Conservation (phyloP, 495 filamentous ascomycete genomes). For the Aspergillus nidulans region DNA sequence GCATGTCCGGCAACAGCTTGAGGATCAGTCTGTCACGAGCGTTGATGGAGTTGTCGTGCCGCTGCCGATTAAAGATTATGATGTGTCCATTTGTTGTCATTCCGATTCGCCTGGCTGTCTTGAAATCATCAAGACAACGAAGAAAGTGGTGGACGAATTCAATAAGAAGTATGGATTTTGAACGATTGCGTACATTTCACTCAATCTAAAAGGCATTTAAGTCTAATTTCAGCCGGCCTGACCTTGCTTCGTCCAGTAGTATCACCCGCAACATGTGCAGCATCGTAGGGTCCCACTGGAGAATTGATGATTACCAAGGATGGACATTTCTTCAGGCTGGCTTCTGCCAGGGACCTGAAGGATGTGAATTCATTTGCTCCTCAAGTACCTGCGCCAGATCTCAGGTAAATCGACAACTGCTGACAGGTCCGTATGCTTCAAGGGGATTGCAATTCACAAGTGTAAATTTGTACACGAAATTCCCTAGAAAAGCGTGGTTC, state of each 20-base stretch:
- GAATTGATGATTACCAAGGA: too few relatives aligned
- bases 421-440: background rate
- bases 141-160: constrained; percentile 34
- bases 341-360: background rate
- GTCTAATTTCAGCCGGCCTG: background rate
- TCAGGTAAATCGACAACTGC: background rate
- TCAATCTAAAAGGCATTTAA: background rate
- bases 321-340: too few relatives aligned
- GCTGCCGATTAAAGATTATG: constrained; percentile 43
- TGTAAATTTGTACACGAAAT: background rate
- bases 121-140: constrained; percentile 46
- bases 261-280: too few relatives aligned
- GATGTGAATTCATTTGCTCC: background rate
- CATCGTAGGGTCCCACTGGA: too few relatives aligned
- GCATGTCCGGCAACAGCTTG: constrained; percentile 45
- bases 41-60: constrained; percentile 41
- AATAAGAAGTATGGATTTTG: constrained; percentile 31
- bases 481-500: background rate
- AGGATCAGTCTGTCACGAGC: constrained; percentile 39
- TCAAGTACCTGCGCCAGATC: background rate
- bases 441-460: background rate
- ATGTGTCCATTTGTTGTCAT: constrained; percentile 51
- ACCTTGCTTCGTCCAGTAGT: too few relatives aligned
- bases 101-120: constrained; percentile 50
- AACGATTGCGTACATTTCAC: background rate